phyloP scores from a whole-genome alignment of 805 yeast genomes.

The Ogataea trehaloabstinens region DNA sequence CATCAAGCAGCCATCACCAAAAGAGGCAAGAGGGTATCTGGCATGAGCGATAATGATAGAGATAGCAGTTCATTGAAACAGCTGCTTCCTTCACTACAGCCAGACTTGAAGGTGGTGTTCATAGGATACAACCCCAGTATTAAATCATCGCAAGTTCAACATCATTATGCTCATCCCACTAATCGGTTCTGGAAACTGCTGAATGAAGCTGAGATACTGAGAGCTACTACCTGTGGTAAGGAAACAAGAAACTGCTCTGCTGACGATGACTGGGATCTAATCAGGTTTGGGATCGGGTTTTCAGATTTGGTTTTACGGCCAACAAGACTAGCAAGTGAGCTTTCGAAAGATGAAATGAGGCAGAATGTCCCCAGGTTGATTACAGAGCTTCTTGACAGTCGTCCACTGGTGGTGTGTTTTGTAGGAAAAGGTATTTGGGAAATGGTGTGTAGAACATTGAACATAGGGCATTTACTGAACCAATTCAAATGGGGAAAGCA shows the following conservation, averaged over 20 bases:
- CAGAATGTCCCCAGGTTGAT: constrained; percentile 53
- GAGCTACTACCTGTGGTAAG: constrained; percentile 7
- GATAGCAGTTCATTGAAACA: too few species aligned
- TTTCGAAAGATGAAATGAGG: constrained; percentile 50
- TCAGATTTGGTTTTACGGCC: constrained; percentile 69
- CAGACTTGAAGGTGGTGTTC: constrained; percentile 45
- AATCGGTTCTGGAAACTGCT: constrained; percentile 68
- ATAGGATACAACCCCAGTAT: constrained; percentile 75
- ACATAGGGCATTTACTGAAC: constrained; percentile 28
- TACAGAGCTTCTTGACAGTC: constrained; percentile 36
- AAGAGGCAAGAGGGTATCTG: too few species aligned
- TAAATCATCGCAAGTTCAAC: constrained; percentile 57
- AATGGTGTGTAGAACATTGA: constrained; percentile 39
- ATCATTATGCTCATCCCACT: constrained; percentile 69
- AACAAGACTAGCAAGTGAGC: constrained; percentile 56
- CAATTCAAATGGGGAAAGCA: constrained; percentile 56
- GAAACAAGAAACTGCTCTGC: constrained; percentile 6
- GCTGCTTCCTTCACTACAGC: constrained; percentile 18
- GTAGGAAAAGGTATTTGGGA: constrained; percentile 82
- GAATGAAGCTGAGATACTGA: constrained; percentile 48
- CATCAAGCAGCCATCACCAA: too few species aligned
- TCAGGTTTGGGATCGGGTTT: constrained; percentile 55
- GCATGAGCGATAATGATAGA: too few species aligned
- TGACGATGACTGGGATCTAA: constrained; percentile 27
- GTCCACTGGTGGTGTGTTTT: constrained; percentile 49